Percentiles rank a stretch among this genome's conserved stretches.
These are phyloP conservation scores for Lasiosphaeris hirsuta DNA, from an alignment of 495 filamentous ascomycete species.

Conservation along the genomic window DNA sequence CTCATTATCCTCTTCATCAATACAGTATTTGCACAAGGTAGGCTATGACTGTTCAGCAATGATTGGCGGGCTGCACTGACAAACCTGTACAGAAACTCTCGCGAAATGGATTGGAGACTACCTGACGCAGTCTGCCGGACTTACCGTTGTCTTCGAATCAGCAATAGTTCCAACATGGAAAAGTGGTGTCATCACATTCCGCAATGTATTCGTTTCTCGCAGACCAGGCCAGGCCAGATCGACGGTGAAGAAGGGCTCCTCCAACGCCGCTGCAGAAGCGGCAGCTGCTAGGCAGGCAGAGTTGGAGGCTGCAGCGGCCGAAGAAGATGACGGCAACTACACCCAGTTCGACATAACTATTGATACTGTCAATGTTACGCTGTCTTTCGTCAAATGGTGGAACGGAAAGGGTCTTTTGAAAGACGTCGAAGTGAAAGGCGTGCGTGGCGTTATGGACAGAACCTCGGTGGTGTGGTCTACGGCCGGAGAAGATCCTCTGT, in stretches of 20 bases:
- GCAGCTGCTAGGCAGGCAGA: slow-evolving; percentile 66
- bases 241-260: slow-evolving; percentile 89
- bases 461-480: slow-evolving; percentile 70
- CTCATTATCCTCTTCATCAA: slow-evolving; percentile 85
- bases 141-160: slow-evolving; percentile 97
- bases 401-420: slow-evolving; percentile 90
- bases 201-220: slow-evolving; percentile 93
- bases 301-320: slow-evolving; percentile 33
- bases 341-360: slow-evolving; percentile 96
- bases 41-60: slow-evolving; percentile 14
- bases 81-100: slow-evolving; percentile 65
- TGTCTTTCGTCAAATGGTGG: slow-evolving; percentile 98
- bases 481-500: slow-evolving; percentile 77
- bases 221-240: slow-evolving; percentile 74
- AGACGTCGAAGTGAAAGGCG: slow-evolving; percentile 90
- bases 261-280: slow-evolving; percentile 77
- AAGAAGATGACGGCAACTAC: slow-evolving; percentile 90
- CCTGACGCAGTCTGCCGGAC: slow-evolving; percentile 85
- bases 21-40: slow-evolving; percentile 92
- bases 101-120: slow-evolving; percentile 94
- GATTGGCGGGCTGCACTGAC: neutral
- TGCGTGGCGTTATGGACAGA: slow-evolving; percentile 93
- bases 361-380: slow-evolving; percentile 89
- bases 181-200: slow-evolving; percentile 90
- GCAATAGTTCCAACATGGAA: slow-evolving; percentile 96